These are phyloP conservation scores for Saccharomycopsis schoenii DNA, from an alignment of 805 yeast species.

Conservation along the genomic window DNA sequence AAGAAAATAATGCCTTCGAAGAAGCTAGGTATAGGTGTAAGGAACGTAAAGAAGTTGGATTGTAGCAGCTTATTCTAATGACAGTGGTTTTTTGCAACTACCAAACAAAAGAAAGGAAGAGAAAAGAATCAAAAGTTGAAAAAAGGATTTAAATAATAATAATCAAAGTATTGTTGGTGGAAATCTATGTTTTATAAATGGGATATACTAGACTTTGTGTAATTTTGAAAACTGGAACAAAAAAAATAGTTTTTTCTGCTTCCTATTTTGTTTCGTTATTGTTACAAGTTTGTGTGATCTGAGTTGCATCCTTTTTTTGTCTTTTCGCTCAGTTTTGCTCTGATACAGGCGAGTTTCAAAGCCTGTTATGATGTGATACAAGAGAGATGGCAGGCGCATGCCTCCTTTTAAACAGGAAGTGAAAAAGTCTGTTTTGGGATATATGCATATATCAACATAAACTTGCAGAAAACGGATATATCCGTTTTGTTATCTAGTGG, in stretches of 20 bases:
- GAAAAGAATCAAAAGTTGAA: neutral
- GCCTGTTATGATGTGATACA: neutral
- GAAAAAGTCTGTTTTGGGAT: neutral
- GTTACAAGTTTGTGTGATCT: no score
- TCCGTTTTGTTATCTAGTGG: neutral
- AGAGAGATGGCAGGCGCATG: neutral
- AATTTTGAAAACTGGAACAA: no score
- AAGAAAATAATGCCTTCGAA: neutral
- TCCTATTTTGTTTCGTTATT: no score
- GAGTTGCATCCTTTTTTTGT: neutral
- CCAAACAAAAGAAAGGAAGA: neutral
- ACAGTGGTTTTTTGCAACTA: neutral
- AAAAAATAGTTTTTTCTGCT: no score
- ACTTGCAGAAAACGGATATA: neutral
- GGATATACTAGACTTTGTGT: no score
- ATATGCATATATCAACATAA: neutral
- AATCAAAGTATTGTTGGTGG: no score
- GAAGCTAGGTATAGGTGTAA: neutral
- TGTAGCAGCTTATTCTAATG: neutral
- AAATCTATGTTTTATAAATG: no score
- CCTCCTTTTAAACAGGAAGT: neutral
- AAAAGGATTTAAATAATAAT: neutral
- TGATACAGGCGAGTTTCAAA: neutral
- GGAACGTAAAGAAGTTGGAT: slow-evolving; percentile 1
- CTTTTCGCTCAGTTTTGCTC: neutral